Evolutionary conservation across 2,329 filamentous ascomycete genomes (phyloP), one percentile per base, ranked within the genome.

Genomic region (Fusarium sterilihyphosum): DNA sequence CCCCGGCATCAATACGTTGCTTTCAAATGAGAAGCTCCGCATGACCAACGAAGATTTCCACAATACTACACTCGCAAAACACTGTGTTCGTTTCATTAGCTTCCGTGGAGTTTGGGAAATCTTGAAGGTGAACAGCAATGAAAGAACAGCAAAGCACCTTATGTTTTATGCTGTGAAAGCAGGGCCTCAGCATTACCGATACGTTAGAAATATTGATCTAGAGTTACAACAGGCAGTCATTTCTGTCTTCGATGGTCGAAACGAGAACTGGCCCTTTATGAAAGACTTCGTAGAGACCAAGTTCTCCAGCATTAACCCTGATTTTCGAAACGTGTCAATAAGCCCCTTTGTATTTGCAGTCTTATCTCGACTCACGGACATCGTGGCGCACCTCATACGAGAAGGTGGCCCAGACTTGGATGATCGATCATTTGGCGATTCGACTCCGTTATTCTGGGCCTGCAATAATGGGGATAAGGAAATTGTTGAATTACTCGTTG

Each of bases 391-490:
- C 0, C 3, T 53, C 1, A 53, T 53, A 12, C 4, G 14, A 22
- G 18, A 53, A 12, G 13, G 3, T 1, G 3, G 8, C 6, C 6
- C 3, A 0, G 50, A 53, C 1, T 22, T 41, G 9, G 1, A 24
- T 1, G 31, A 17, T 26, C 35, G 5, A 11, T 17, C 58, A 18
- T 12, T 12, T 5, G 18, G 18, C 13, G 1, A 26, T 22, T 3
- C 0, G 0, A 53, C 50, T 2, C 33, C 18, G 0, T 12, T 26
- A 0, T 2, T 2, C 5, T 41, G 13, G 50, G 49, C 13, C 18
- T 61, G 35, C 8, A 0, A 0, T 14, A 1, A 1, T 0, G 2
- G 0, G 0, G 26, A 5, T 0, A 11, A 41, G 40, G 5, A n/a
- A 0, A 18, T 18, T 0, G 46, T 53, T 18, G 13, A 61, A 20